Evolutionary conservation across 2,329 filamentous ascomycete genomes (phyloP), one percentile per base, ranked within the genome.

Genomic region (Trichoderma polysporum): DNA sequence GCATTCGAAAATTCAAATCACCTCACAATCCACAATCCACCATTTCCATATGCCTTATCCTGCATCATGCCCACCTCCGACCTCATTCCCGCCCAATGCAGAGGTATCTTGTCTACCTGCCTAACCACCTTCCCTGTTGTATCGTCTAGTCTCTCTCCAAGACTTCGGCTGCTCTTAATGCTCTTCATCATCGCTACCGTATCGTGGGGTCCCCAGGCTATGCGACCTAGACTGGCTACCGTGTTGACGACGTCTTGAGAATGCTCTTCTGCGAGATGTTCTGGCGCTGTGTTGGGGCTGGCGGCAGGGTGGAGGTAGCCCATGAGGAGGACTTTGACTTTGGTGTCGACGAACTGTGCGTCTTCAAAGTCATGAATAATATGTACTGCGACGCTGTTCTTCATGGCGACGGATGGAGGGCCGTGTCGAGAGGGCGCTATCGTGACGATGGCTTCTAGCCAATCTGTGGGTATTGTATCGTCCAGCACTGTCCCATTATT

Each of bases 361-460:
- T 74, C 78, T 2, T 80, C 79, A 60, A 85, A 84, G 65, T 86
- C 83, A 68, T 84, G 77, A 0, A 88, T 77, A 2, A 90, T 76
- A 71, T 88, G 83, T 0, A 86, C 82, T 0, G 78, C 75, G n/a
- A 85, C 83, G n/a, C 77, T 77, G 27, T 84, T 85, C 58, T 81
- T 81, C 2, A 80, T 79, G 0, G 84, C 81, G 0, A 89, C 79
- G 0, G 78, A 79, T 0, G 83, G 80, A 0, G 79, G 72, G 0
- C 80, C 77, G 35, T 84, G 79, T 1, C 82, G 80, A 0, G 83
- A 78, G 0, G 86, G 84, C 0, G 83, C 82, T 19, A 89, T 80
- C 0, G 83, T 85, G 56, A 91, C 81, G 12, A 91, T 78, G 3
- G 83, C 81, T 70, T 88, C 84, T 68, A 84, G 80, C 89, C 89